Conservation (phyloP, 108 stramenopile species). For the Cyclotella cryptica region DNA sequence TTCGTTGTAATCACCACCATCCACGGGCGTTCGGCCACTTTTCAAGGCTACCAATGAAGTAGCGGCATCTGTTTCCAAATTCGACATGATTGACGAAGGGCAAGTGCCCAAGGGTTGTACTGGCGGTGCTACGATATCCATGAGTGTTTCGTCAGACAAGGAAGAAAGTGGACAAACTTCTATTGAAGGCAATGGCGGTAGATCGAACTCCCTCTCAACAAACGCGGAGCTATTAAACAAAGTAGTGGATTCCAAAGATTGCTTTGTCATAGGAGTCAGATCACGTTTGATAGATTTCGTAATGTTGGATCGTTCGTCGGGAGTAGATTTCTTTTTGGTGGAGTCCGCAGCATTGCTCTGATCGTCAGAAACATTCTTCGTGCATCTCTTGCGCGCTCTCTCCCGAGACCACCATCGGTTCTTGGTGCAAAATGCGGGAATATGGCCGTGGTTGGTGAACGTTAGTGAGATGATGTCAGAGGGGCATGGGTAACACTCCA, state of each 20-base stretch:
- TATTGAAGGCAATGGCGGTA: background rate
- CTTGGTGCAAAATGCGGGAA: background rate
- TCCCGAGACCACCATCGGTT: conserved; percentile 9
- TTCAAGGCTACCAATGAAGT: conserved; percentile 7
- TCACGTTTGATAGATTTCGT: background rate
- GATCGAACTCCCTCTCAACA: background rate
- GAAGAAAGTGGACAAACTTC: background rate
- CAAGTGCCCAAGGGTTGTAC: background rate
- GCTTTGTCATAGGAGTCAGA: background rate
- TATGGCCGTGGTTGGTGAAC: background rate
- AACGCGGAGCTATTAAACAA: background rate
- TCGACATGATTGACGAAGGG: background rate
- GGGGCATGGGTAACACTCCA: background rate
- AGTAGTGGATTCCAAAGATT: background rate
- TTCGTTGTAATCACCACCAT: background rate
- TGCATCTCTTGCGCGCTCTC: background rate
- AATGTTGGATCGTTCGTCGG: background rate
- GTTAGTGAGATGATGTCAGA: background rate
- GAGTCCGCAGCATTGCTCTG: background rate
- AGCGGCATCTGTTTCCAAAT: background rate
- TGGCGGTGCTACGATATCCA: background rate
- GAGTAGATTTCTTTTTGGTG: background rate
- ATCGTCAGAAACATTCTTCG: background rate
- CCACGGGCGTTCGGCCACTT: background rate
- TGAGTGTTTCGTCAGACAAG: background rate